Conservation (phyloP, 106 monocot species). For the Dendrobium nobile region DNA sequence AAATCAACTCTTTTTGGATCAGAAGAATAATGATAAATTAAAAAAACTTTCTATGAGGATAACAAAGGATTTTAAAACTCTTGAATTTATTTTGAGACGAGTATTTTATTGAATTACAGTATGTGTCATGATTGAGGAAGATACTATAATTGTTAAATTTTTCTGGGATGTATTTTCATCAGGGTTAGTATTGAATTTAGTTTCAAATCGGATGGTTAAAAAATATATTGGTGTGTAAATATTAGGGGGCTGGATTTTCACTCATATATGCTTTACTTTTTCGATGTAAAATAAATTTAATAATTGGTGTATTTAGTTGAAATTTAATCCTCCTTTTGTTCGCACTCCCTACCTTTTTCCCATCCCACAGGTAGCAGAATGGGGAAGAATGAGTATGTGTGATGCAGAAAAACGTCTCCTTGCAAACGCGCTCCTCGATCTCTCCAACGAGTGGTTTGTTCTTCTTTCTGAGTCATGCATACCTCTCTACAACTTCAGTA, state of each 20-base stretch:
- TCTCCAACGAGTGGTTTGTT: conserved; percentile 57
- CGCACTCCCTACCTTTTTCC: neutral
- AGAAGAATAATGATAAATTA: neutral
- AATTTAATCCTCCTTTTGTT: neutral
- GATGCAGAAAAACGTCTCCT: conserved; percentile 72
- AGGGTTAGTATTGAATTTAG: no score
- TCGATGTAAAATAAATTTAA: no score
- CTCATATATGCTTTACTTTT: no score
- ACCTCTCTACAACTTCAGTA: conserved; percentile 60
- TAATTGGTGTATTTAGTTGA: no score
- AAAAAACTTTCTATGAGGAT: neutral
- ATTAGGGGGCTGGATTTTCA: no score
- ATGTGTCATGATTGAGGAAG: no score
- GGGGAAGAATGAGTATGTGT: conserved; percentile 63
- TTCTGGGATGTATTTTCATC: no score
- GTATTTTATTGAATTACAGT: no score
- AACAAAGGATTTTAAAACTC: neutral
- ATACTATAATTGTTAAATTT: no score
- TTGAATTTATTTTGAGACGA: no score
- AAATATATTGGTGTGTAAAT: no score
- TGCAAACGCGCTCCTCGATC: conserved; percentile 67
- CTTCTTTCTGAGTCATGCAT: conserved; percentile 70
- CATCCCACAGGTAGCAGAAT: conserved; percentile 34
- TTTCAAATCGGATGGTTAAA: no score
- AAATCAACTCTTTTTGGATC: neutral